Evolutionary conservation across 495 filamentous ascomycete genomes (phyloP), one percentile per base, ranked within the genome.

Genomic region (Beverwykella pulmonaria): DNA sequence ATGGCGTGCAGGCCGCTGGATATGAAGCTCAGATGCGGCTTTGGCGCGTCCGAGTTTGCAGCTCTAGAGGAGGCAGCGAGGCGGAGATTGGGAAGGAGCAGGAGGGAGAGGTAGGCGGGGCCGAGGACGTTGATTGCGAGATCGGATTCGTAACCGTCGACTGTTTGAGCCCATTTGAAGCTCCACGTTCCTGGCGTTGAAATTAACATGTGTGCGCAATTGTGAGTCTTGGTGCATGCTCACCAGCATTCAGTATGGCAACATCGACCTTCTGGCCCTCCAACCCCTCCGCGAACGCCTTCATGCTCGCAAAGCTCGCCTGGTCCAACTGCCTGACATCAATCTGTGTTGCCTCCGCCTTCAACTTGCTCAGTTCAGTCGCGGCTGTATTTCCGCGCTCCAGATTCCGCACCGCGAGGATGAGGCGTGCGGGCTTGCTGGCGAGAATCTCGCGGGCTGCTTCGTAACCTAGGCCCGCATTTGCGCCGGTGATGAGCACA

Each of bases 211-310:
- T 20, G 12, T 34, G 53, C 26, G 5, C 7, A 27, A 29, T 2
- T 49, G 23, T 9, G 15, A n/a, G 12, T 60, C 14, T 50, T 2
- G 8, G 5, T 32, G 39, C 8, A 34, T 5, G 46, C 44, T 49
- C 14, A 60, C 57, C 57, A 49, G 57, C 57, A 50, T 60, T 60
- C 9, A 60, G 26, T 25, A 60, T 50, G 4, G 57, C 57, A 34
- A 60, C 19, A 22, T 60, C 57, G 19, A 60, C 57, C 39, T 50
- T 60, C 44, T 48, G 22, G 1, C 57, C 57, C 1, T 34, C n/a
- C 17, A 60, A 32, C 5, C 57, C 57, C 19, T 60, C 57, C 17
- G 44, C 57, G 22, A 60, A 60, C 17, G 22, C 26, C 25, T 50
- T 48, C 14, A 60, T 27, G 6, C 12, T 29, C 12, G 39, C 29